These are phyloP conservation scores for Podaxis sp. DNA, from an alignment of 768 basidiomycete genomes.

Conservation along the genomic window DNA sequence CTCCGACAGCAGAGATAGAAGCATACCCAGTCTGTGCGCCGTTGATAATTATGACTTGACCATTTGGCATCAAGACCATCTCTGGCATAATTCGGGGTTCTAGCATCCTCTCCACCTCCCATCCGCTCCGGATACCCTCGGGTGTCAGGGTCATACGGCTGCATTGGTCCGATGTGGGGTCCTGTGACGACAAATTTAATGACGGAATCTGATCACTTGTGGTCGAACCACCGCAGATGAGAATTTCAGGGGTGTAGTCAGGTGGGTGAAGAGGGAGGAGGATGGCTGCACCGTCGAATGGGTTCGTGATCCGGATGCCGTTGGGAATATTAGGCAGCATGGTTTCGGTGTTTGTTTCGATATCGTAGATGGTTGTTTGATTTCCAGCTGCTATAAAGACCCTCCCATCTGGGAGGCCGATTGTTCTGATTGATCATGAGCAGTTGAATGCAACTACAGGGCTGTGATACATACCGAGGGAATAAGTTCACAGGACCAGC, in stretches of 20 bases:
- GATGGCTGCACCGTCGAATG: slow-evolving; percentile 35
- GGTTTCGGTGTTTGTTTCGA: slow-evolving; percentile 34
- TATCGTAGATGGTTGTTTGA: slow-evolving; percentile 40
- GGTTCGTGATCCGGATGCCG: slow-evolving; percentile 39
- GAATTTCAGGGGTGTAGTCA: slow-evolving; percentile 41
- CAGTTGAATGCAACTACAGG: neutral
- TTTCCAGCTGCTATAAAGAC: slow-evolving; percentile 41
- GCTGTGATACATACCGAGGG: slow-evolving; percentile 23
- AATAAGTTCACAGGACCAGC: slow-evolving; percentile 27
- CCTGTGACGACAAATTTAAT: slow-evolving; percentile 34
- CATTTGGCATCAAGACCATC: slow-evolving; percentile 40
- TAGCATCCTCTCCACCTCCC: slow-evolving; percentile 45
- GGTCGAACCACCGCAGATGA: slow-evolving; percentile 46
- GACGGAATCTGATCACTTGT: slow-evolving; percentile 28
- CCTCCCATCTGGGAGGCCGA: slow-evolving; percentile 38
- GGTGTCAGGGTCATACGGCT: slow-evolving; percentile 38
- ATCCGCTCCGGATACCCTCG: slow-evolving; percentile 39
- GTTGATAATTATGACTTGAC: slow-evolving; percentile 41
- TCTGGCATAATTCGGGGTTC: slow-evolving; percentile 39
- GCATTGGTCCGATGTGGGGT: slow-evolving; percentile 42
- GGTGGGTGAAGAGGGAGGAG: slow-evolving; percentile 37
- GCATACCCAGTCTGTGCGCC: slow-evolving; percentile 43
- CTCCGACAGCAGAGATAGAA: slow-evolving; percentile 31
- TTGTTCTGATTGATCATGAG: slow-evolving; percentile 19
- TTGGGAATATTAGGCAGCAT: slow-evolving; percentile 45